Base-by-base conservation (phyloP, 2,329 filamentous ascomycete species). In the Colletotrichum sp. region DNA sequence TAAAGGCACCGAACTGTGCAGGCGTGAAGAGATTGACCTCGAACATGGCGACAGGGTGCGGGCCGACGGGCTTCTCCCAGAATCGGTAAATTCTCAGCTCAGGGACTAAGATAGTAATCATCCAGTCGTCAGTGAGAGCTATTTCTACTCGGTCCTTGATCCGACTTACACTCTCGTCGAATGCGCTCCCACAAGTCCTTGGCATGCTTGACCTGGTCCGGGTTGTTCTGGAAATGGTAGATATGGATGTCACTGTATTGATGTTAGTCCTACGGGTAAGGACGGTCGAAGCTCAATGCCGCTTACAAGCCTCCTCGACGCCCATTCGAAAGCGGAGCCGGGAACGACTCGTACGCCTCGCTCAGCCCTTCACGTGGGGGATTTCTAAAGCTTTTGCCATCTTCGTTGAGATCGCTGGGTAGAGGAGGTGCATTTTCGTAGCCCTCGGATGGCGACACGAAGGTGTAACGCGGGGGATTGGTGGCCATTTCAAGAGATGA, bases 11-110 rank as follows among this genome's bases (percentile, higher is more conserved):
- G 81, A 98, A 98, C 83, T 98, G 95, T 5, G 92, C 93, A 0
- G 96, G 96, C 0, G 93, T 95, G 83, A 96, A 95, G 24, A 98
- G 62, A 79, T 98, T 98, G 62, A 98, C 95, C 85, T 98, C 96
- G 80, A 98, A 98, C 95, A 98, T 98, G 68, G 93, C 94, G 1
- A 95, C 84, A 0, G 94, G 93, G 83, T 98, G 96, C 1, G 96
- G 96, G 0, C 96, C 96, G 32, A 98, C 85, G 0, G 96, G 95
- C 16, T 87, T 85, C 78, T 97, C 93, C 90, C 92, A 98, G 78
- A 98, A 87, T 16, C 85, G 88, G 83, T 98, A 98, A 80, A 98
- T 93, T 70, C 95, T 91, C 21, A 98, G 88, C 82, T 98, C 96
- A 10, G 96, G 95, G 81, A 98, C 94, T 96, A 76, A 9, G 26